Percentiles rank a stretch among this genome's conserved stretches.
Evolutionary conservation across 169 alveolate species (phyloP).

Genomic region (Plasmodium gallinaceum): DNA sequence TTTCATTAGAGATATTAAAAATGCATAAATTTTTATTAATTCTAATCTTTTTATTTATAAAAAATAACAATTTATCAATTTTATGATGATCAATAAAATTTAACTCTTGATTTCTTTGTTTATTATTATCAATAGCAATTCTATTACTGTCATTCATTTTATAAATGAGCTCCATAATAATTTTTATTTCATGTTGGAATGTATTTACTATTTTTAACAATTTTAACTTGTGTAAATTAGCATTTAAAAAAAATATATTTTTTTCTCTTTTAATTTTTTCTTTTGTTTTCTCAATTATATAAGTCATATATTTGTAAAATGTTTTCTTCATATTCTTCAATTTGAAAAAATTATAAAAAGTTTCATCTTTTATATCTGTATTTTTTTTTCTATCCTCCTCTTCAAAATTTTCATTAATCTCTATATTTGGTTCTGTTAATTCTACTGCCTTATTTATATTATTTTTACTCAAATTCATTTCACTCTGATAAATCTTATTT

Average conservation of each 20-base stretch:
- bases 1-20: slow-evolving; percentile 22
- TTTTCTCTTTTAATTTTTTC: slow-evolving; percentile 5
- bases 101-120: too few relatives aligned
- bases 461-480: too few relatives aligned
- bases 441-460: too few relatives aligned
- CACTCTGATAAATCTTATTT: too few relatives aligned
- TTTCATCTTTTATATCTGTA: not conserved
- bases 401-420: not conserved
- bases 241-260: slow-evolving; percentile 19
- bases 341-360: slow-evolving; percentile 17
- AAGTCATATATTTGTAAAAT: slow-evolving; percentile 8
- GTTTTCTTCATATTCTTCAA: slow-evolving; percentile 47
- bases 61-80: slow-evolving; percentile 2
- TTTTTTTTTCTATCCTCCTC: not conserved
- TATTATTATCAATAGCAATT: too few relatives aligned
- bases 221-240: slow-evolving; percentile 11
- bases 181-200: slow-evolving; percentile 17
- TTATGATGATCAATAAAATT: not conserved
- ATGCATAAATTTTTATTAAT: slow-evolving; percentile 42
- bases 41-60: slow-evolving; percentile 11
- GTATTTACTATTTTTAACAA: slow-evolving; percentile 5
- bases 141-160: too few relatives aligned
- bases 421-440: not conserved
- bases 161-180: not conserved
- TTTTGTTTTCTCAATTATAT: slow-evolving; percentile 13